phyloP scores from a whole-genome alignment of 176 grass and related monocot genomes.

The Zoysia pacifica region DNA sequence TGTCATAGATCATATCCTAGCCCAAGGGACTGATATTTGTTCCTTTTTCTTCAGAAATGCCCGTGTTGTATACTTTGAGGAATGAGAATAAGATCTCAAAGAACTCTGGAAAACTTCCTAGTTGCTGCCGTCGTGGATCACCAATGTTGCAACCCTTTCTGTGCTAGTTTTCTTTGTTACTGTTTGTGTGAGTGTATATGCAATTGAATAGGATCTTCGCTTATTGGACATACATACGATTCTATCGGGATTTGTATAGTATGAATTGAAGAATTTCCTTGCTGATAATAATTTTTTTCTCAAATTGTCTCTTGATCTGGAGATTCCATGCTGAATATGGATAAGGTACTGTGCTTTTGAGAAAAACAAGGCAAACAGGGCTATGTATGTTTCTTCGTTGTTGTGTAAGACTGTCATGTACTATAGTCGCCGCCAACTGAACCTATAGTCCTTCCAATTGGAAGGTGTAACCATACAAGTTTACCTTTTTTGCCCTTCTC shows the following conservation, averaged over 20 bases:
- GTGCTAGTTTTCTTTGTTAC: slow-evolving; percentile 23
- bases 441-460: neutral
- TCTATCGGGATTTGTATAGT: slow-evolving; percentile 32
- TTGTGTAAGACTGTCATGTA: neutral
- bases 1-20: neutral
- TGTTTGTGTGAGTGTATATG: slow-evolving; percentile 47
- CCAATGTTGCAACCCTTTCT: neutral
- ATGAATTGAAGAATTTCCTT: slow-evolving; percentile 24
- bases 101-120: slow-evolving; percentile 28
- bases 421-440: neutral
- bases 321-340: neutral
- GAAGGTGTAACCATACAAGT: neutral
- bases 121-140: slow-evolving; percentile 7
- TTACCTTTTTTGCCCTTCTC: neutral
- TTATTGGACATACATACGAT: slow-evolving; percentile 28
- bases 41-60: slow-evolving; percentile 50
- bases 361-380: neutral
- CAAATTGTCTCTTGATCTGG: neutral
- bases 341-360: neutral
- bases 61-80: slow-evolving; percentile 57
- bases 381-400: neutral
- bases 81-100: neutral
- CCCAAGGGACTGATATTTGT: slow-evolving; percentile 13
- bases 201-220: slow-evolving; percentile 24
- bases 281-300: slow-evolving; percentile 17